Evolutionary conservation across 2,329 filamentous ascomycete genomes (phyloP), one percentile per base, ranked within the genome.

Genomic region (Scytalidium lignicola): DNA sequence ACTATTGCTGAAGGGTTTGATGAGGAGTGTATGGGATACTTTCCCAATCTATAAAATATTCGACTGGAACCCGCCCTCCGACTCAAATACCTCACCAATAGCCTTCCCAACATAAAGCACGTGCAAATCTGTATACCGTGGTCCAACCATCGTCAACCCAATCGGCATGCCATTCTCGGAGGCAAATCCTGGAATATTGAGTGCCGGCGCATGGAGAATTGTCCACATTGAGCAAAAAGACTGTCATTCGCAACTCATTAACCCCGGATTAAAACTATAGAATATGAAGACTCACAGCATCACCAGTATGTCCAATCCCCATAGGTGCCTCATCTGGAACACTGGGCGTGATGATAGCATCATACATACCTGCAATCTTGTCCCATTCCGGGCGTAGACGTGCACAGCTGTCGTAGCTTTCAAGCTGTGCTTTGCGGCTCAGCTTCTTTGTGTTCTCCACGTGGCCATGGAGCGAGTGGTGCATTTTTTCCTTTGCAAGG

Each of bases 131-230:
- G 59, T 53, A 52, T 73, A 78, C 20, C 75, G 63, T 1, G 72
- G 66, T 1, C 68, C 69, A 0, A 80, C 72, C 1, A 80, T 57
- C 0, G 76, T 78, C 18, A 82, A 55, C 0, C 83, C 83, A 29
- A 86, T 72, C 0, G 83, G 83, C 71, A 86, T 64, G 0, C 70
- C 73, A 51, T 76, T 70, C 23, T 69, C 68, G 0, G 83, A 82
- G 28, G 70, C 64, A 55, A 86, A 85, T 0, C 81, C 82, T 0
- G 82, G 81, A 0, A 86, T 62, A 51, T 86, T 85, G n/a, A 85
- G 64, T 0, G 80, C 78, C 0, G 83, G 83, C 1, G 72, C 76
- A 52, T 86, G 82, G 12, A 86, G 64, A 10, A 61, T 57, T 6
- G 65, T 66, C 56, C 59, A 62, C 46, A 58, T 55, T 1, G 52